These are phyloP conservation scores for Rosellinia necatrix DNA, from an alignment of 2,329 filamentous ascomycete species.

Conservation along the genomic window DNA sequence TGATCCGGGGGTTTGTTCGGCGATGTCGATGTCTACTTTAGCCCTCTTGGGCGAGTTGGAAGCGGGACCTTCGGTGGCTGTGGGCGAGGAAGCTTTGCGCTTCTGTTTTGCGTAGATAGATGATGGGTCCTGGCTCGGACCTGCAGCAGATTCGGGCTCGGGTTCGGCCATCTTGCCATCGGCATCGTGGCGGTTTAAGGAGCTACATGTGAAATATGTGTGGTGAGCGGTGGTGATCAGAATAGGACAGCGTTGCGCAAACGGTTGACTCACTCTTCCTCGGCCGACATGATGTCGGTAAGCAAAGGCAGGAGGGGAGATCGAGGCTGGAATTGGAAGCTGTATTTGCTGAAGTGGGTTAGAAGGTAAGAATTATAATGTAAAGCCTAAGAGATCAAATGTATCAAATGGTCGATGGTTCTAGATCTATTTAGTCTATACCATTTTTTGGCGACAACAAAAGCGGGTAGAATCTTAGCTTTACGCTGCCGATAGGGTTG, in stretches of 20 bases:
- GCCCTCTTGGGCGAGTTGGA: constrained; percentile 37
- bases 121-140: constrained; percentile 11
- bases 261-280: constrained; percentile 30
- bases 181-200: constrained; percentile 26
- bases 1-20: constrained; percentile 23
- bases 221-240: constrained; percentile 11
- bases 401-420: neutral
- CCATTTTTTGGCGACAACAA: neutral
- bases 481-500: too few species aligned
- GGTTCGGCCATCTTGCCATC: constrained; percentile 23
- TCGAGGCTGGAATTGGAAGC: constrained; percentile 6
- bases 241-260: neutral
- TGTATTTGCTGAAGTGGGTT: constrained; percentile 23
- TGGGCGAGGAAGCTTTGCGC: constrained; percentile 40
- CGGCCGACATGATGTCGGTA: constrained; percentile 28
- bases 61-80: constrained; percentile 25
- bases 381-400: neutral
- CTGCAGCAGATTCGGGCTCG: constrained; percentile 16
- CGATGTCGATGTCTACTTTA: constrained; percentile 27
- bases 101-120: constrained; percentile 33
- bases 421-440: constrained; percentile 13
- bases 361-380: constrained; percentile 15
- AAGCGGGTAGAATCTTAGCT: neutral
- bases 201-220: constrained; percentile 18
- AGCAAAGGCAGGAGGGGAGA: neutral